Conservation (phyloP, 1,284 basidiomycete genomes). For the Ustilago loliicola region DNA sequence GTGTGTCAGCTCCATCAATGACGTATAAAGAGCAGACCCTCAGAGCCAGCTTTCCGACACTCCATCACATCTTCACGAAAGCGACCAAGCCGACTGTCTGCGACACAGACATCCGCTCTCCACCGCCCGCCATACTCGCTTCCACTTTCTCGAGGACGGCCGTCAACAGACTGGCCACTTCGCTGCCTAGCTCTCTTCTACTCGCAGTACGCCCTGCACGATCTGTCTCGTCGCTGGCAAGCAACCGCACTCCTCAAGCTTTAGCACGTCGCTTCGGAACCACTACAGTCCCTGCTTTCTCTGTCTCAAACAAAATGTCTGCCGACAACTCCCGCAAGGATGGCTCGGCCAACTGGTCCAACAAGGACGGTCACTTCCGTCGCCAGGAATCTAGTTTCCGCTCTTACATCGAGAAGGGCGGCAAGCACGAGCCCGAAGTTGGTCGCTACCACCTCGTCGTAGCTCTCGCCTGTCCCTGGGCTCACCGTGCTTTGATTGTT, state of each 20-base stretch:
- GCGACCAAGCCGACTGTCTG: conserved; percentile 2
- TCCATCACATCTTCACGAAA: background rate
- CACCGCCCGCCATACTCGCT: conserved; percentile 13
- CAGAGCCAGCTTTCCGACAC: background rate
- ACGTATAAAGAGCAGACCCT: background rate
- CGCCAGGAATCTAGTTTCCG: conserved; percentile 82
- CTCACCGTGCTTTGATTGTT: conserved; percentile 88
- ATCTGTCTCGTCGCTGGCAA: conserved; percentile 1
- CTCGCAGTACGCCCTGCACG: background rate
- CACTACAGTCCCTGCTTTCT: conserved; percentile 1
- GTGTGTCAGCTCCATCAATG: conserved; percentile 2
- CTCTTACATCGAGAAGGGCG: conserved; percentile 78
- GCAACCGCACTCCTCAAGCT: background rate
- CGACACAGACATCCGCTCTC: conserved; percentile 9
- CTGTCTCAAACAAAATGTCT: conserved; percentile 14
- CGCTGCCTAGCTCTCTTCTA: background rate
- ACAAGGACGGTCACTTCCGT: conserved; percentile 84
- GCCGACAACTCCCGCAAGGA: conserved; percentile 51
- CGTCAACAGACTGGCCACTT: conserved; percentile 8
- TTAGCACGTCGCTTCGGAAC: conserved; percentile 6
- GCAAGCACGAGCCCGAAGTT: conserved; percentile 83
- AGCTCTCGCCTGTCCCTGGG: conserved; percentile 79
- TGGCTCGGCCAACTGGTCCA: conserved; percentile 67
- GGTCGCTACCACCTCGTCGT: conserved; percentile 74
- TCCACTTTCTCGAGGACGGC: conserved; percentile 7